These are phyloP conservation scores for Achaetomium macrosporum DNA, from an alignment of 2,329 filamentous ascomycete species.

Conservation along the genomic window DNA sequence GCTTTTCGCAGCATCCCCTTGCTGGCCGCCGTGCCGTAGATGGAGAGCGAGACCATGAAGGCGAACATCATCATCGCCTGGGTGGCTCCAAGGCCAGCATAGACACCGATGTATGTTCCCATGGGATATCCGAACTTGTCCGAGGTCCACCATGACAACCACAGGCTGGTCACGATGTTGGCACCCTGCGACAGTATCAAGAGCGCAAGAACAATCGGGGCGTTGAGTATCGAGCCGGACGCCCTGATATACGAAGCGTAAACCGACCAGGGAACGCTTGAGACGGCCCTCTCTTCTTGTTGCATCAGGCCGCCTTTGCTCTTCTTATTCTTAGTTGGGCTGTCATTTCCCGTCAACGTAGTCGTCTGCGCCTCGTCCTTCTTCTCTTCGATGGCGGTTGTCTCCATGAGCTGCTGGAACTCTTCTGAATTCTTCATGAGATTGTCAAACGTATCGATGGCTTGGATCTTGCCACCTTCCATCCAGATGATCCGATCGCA, in stretches of 20 bases:
- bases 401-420: slow-evolving; percentile 80
- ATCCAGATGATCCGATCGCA: slow-evolving; percentile 94
- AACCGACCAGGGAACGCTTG: slow-evolving; percentile 73
- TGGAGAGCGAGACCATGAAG: slow-evolving; percentile 73
- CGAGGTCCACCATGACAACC: slow-evolving; percentile 92
- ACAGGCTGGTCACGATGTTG: slow-evolving; percentile 83
- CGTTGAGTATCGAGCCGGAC: slow-evolving; percentile 65
- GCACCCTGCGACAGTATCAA: slow-evolving; percentile 70
- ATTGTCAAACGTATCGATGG: slow-evolving; percentile 83
- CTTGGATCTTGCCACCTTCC: slow-evolving; percentile 76
- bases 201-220: slow-evolving; percentile 55
- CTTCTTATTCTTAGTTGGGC: slow-evolving; percentile 48
- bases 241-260: slow-evolving; percentile 73
- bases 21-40: slow-evolving; percentile 74
- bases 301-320: slow-evolving; percentile 63
- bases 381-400: slow-evolving; percentile 68
- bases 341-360: slow-evolving; percentile 32
- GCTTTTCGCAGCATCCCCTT: slow-evolving; percentile 76
- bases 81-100: slow-evolving; percentile 62
- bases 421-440: slow-evolving; percentile 72
- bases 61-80: slow-evolving; percentile 73
- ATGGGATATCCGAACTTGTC: slow-evolving; percentile 62
- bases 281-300: slow-evolving; percentile 60
- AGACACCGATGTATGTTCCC: slow-evolving; percentile 66
- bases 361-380: slow-evolving; percentile 47